Base-by-base conservation (phyloP, 2,329 filamentous ascomycete species). In the Diaporthe destruens region DNA sequence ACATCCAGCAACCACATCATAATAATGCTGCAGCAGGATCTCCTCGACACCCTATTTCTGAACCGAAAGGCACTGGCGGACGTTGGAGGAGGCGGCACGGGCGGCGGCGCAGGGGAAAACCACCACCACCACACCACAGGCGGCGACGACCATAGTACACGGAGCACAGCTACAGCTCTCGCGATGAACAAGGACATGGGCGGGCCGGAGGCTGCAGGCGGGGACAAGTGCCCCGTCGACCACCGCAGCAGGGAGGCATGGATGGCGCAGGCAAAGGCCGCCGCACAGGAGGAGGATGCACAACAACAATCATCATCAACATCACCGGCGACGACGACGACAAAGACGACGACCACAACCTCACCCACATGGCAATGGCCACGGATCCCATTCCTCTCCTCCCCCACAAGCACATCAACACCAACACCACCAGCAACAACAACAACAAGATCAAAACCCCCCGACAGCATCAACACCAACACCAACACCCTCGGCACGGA, bases 231-330 rank as follows among this genome's bases (percentile, higher is more conserved):
- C 79, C 96, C 96, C 6, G 94, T 98, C 79, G 95, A 98, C 84
- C 93, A 95, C 84, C 93, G 94, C 79, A 93, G 94, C 68, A 92
- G 96, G 78, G 93, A 95, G 78, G 90, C 92, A 78, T 99, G 96
- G 96, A 88, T 98, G 49, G 86, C 88, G 72, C 90, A 94, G 79
- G 90, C 92, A 53, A 85, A 84, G 75, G 82, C 89, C 80, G 84
- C 87, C 2, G 29, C 29, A 29, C 29, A 29, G 81, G 83, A 83
- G 78, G 76, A 82, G 75, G n/a, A n/a, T n/a, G 76, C 82, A 77
- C 55, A 65, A 23, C 29, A 53, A 36, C 34, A 11, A 11, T 11
- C 12, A 39, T 12, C 11, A 39, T 12, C 23, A 7, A 18, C 67
- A 42, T 12, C 47, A 51, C 5, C 47, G 6, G 1, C 54, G 36